These are phyloP conservation scores for Cladosporium velox DNA, from an alignment of 2,329 filamentous ascomycete species.

Conservation along the genomic window DNA sequence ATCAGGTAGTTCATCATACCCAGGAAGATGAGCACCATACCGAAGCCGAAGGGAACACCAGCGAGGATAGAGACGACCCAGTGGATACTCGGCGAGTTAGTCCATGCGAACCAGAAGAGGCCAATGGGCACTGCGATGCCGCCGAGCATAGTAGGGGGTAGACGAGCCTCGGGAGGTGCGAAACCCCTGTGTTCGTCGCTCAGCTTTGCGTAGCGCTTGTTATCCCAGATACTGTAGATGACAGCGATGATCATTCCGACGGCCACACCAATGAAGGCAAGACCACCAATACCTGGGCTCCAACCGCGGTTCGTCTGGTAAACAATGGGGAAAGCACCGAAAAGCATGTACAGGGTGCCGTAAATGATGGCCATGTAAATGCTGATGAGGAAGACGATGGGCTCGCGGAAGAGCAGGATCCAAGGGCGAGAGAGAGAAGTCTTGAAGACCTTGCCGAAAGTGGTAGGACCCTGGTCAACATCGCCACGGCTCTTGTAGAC, in stretches of 20 bases:
- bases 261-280: constrained; percentile 69
- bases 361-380: constrained; percentile 66
- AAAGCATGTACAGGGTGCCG: constrained; percentile 53
- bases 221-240: constrained; percentile 52
- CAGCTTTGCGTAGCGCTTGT: constrained; percentile 55
- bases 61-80: constrained; percentile 57
- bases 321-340: constrained; percentile 58
- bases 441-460: constrained; percentile 48
- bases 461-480: constrained; percentile 41
- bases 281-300: constrained; percentile 60
- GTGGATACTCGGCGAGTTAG: constrained; percentile 58
- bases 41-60: constrained; percentile 57
- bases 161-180: constrained; percentile 66
- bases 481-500: constrained; percentile 54
- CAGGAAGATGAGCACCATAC: constrained; percentile 68
- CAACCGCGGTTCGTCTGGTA: constrained; percentile 63
- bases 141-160: constrained; percentile 64
- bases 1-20: constrained; percentile 67
- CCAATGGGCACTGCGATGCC: constrained; percentile 63
- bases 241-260: constrained; percentile 66
- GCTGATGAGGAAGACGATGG: constrained; percentile 65
- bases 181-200: constrained; percentile 52
- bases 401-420: constrained; percentile 69
- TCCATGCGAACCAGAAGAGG: constrained; percentile 71
- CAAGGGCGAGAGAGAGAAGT: constrained; percentile 65